phyloP scores from a whole-genome alignment of 2,329 filamentous ascomycete species.

The Pseudogymnoascus sp. region DNA sequence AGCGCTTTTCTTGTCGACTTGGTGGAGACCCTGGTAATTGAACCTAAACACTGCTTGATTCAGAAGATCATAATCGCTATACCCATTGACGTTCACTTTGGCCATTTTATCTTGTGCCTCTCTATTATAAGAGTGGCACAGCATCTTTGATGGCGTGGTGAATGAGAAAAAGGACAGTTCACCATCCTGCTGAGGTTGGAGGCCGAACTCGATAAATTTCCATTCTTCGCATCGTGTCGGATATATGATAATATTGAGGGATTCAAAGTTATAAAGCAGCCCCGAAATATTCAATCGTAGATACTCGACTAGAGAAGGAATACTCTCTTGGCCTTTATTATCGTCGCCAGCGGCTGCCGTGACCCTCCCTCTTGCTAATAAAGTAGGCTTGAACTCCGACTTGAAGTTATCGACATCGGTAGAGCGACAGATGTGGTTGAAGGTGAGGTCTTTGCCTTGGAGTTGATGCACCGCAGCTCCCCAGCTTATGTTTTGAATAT shows the following conservation, averaged over 20 bases:
- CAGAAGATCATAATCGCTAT: conserved; percentile 11
- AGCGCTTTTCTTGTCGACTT: conserved; percentile 10
- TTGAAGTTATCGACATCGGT: not conserved
- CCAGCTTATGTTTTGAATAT: not conserved
- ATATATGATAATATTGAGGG: conserved; percentile 23
- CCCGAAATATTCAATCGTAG: conserved; percentile 19
- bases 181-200: not conserved
- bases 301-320: conserved; percentile 16
- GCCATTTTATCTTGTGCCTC: not conserved
- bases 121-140: not conserved
- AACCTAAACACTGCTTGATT: conserved; percentile 20
- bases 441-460: not conserved
- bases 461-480: not conserved
- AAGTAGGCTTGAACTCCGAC: not conserved
- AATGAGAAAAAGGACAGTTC: not conserved
- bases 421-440: not conserved
- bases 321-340: not conserved
- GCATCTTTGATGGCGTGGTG: not conserved
- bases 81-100: not conserved
- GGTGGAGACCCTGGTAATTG: conserved; percentile 18
- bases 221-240: conserved; percentile 24
- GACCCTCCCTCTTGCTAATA: not conserved
- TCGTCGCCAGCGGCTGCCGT: not conserved
- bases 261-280: conserved; percentile 15
- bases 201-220: conserved; percentile 21